Evolutionary conservation across 2,329 filamentous ascomycete species (phyloP).

Genomic region (Tolypocladium album): DNA sequence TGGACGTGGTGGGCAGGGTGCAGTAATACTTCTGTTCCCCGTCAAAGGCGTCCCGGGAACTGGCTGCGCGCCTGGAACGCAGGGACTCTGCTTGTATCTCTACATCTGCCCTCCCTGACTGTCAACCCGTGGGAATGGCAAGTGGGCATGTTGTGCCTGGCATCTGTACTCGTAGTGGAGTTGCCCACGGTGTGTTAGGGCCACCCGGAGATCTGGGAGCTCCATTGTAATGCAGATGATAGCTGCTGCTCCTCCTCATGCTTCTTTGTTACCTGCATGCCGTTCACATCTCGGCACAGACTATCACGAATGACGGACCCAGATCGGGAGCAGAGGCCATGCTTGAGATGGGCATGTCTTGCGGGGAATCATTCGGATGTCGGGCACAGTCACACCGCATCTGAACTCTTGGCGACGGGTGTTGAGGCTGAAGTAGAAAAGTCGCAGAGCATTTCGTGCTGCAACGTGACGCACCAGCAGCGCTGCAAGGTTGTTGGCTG

Average conservation of each 20-base stretch:
- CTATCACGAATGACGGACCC: neutral
- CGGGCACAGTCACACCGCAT: neutral
- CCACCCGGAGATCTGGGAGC: neutral
- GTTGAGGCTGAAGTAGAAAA: neutral
- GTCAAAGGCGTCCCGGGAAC: neutral
- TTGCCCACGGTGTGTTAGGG: neutral
- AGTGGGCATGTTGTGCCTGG: neutral
- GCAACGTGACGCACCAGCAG: constrained; percentile 1
- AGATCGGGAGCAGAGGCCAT: neutral
- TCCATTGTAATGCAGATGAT: neutral
- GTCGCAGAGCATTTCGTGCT: neutral
- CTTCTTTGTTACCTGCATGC: neutral
- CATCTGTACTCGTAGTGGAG: neutral
- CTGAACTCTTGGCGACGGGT: neutral
- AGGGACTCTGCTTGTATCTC: neutral
- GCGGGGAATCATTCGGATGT: neutral
- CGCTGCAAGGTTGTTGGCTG: neutral
- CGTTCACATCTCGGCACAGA: neutral
- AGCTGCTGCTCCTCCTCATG: neutral
- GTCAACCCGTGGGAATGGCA: neutral
- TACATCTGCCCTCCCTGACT: neutral
- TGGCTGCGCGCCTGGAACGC: neutral
- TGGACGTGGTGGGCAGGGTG: constrained; percentile 9
- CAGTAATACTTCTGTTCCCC: neutral
- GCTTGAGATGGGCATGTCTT: neutral